Percentiles rank a stretch among this genome's conserved stretches.
These are phyloP conservation scores for Coemansia umbellata DNA, from an alignment of 192 early-diverging fungal species.

Conservation along the genomic window DNA sequence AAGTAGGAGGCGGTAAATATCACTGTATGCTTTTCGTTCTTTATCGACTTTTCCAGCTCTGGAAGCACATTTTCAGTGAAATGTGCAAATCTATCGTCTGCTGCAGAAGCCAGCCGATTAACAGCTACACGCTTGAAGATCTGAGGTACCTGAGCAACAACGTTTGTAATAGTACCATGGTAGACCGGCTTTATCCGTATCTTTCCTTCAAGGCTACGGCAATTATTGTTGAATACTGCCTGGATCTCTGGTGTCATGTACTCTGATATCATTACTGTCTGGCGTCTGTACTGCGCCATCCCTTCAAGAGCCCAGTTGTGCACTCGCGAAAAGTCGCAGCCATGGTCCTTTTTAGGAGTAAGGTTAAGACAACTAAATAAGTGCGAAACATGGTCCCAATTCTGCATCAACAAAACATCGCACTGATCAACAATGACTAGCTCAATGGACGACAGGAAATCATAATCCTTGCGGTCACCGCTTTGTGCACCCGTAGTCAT, in stretches of 20 bases:
- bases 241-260: slow-evolving; percentile 91
- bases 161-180: slow-evolving; percentile 71
- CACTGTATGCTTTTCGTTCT: slow-evolving; percentile 56
- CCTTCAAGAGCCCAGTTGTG: slow-evolving; percentile 85
- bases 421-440: slow-evolving; percentile 82
- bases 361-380: slow-evolving; percentile 81
- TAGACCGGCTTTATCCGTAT: slow-evolving; percentile 62
- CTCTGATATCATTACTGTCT: slow-evolving; percentile 80
- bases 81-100: slow-evolving; percentile 80
- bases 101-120: slow-evolving; percentile 55
- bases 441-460: slow-evolving; percentile 93
- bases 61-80: slow-evolving; percentile 68
- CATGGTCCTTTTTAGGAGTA: slow-evolving; percentile 88
- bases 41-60: slow-evolving; percentile 51
- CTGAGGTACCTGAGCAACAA: slow-evolving; percentile 76
- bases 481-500: slow-evolving; percentile 74
- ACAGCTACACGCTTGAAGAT: slow-evolving; percentile 73
- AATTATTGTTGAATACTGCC: slow-evolving; percentile 71
- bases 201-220: slow-evolving; percentile 59
- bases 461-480: slow-evolving; percentile 86
- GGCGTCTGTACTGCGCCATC: slow-evolving; percentile 77
- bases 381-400: slow-evolving; percentile 94
- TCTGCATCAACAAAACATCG: slow-evolving; percentile 92
- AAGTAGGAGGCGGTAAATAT: slow-evolving; percentile 93
- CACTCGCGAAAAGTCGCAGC: slow-evolving; percentile 92